Evolutionary conservation across 805 yeast species (phyloP), one percentile per base, ranked within the genome.

Genomic region (Ogataea haglerorum): DNA sequence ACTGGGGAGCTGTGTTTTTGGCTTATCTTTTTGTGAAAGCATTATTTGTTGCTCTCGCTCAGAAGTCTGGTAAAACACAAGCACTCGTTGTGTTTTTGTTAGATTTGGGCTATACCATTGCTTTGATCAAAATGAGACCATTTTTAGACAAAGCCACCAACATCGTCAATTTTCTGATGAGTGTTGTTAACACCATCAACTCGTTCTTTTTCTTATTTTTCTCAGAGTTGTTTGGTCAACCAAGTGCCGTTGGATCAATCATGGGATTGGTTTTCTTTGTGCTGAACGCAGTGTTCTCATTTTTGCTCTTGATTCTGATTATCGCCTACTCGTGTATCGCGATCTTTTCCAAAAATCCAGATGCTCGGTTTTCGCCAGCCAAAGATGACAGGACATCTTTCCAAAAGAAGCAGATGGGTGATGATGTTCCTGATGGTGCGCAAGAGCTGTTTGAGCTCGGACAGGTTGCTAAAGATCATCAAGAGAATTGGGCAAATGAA

Each of bases 231-330:
- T 88, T 85, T 65, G 80, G 82, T 36, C 96, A 89, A 65, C 81
- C 87, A 7, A 81, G 80, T 15, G 75, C 77, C 7, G 96, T 86
- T 10, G 69, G 81, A 10, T 82, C 95, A 1, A 77, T 90, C 41
- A 86, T 90, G 95, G 97, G 95, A 1, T 84, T 95, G 79, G 72
- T 90, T 2, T 90, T 86, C 65, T 90, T 90, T 61, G 73, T 90
- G 42, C 62, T 90, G 60, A 90, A 90, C 61, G 96, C 96, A 6
- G 95, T 91, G 4, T 89, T 85, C 57, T 79, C 95, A 7, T 71
- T 86, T 49, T 71, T 87, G 38, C 68, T 90, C 52, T 72, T 90
- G 60, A 51, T 89, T 25, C 63, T 82, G 67, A 82, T 86, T 53
- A 70, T 89, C 45, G 79, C 79, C 2, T 80, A 84, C 51, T 74